Evolutionary conservation across 2,329 filamentous ascomycete species (phyloP).

Genomic region (Coleophoma eucalyptorum): DNA sequence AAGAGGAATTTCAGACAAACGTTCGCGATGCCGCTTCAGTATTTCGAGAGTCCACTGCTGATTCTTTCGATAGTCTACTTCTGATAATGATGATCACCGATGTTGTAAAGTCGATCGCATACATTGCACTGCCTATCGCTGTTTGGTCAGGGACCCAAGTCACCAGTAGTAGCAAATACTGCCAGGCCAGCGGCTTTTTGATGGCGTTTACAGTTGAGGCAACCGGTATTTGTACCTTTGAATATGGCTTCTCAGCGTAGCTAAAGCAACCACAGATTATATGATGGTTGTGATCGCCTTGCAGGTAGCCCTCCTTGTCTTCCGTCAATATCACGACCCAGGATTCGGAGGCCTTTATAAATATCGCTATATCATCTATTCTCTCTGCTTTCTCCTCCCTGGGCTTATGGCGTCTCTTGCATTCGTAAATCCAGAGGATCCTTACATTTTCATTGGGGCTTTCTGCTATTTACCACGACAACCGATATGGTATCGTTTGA

Average conservation of each 20-base stretch:
- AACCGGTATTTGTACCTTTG: background rate
- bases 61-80: background rate
- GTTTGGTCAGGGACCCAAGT: background rate
- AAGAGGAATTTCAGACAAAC: background rate
- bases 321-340: background rate
- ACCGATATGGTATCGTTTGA: background rate
- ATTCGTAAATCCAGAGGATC: background rate
- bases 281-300: background rate
- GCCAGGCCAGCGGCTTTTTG: background rate
- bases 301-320: background rate
- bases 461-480: background rate
- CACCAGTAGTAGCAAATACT: background rate
- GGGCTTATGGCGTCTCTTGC: background rate
- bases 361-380: background rate
- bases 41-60: background rate
- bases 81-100: background rate
- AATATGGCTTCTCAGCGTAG: background rate
- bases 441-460: background rate
- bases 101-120: background rate
- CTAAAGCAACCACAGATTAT: background rate
- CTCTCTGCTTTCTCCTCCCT: background rate
- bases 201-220: background rate
- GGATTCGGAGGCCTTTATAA: background rate
- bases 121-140: background rate
- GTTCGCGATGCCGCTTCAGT: background rate